These are phyloP conservation scores for Fomitopsis serialis DNA, from an alignment of 768 basidiomycete genomes.

Conservation along the genomic window DNA sequence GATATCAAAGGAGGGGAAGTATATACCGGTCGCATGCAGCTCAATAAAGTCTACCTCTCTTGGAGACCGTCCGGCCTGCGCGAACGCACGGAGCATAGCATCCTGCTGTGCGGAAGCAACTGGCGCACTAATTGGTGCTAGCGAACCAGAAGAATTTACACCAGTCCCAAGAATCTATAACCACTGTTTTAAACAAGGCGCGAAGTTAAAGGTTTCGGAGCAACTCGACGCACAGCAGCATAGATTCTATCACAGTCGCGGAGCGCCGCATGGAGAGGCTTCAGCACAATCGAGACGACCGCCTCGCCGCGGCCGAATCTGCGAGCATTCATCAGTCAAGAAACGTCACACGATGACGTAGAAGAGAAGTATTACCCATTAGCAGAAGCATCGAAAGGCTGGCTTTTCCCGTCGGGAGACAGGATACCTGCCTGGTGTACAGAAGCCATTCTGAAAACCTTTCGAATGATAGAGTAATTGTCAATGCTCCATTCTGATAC, in stretches of 20 bases:
- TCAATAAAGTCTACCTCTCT: slow-evolving; percentile 44
- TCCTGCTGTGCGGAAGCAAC: slow-evolving; percentile 31
- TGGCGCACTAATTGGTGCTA: slow-evolving; percentile 32
- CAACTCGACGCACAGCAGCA: slow-evolving; percentile 27
- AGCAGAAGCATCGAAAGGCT: slow-evolving; percentile 38
- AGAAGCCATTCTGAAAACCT: slow-evolving; percentile 32
- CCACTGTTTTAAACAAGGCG: no score
- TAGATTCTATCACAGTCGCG: slow-evolving; percentile 37
- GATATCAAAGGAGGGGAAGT: not conserved
- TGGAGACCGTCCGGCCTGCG: slow-evolving; percentile 26
- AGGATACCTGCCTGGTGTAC: slow-evolving; percentile 35
- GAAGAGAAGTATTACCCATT: slow-evolving; percentile 28
- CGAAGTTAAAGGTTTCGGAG: no score
- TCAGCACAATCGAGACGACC: slow-evolving; percentile 33
- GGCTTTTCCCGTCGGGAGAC: slow-evolving; percentile 36
- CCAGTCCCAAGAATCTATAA: slow-evolving; percentile 35
- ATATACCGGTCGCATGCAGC: slow-evolving; percentile 46
- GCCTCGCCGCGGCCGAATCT: slow-evolving; percentile 38
- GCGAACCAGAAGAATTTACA: slow-evolving; percentile 32
- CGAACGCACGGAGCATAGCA: slow-evolving; percentile 35
- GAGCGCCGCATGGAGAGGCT: slow-evolving; percentile 33
- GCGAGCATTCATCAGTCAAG: not conserved
- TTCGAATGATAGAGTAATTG: no score
- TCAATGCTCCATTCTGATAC: no score
- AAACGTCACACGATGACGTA: no score